Evolutionary conservation across 208 protist species (phyloP), one percentile per base, ranked within the genome.

Genomic region (Trichomonas vaginalis): DNA sequence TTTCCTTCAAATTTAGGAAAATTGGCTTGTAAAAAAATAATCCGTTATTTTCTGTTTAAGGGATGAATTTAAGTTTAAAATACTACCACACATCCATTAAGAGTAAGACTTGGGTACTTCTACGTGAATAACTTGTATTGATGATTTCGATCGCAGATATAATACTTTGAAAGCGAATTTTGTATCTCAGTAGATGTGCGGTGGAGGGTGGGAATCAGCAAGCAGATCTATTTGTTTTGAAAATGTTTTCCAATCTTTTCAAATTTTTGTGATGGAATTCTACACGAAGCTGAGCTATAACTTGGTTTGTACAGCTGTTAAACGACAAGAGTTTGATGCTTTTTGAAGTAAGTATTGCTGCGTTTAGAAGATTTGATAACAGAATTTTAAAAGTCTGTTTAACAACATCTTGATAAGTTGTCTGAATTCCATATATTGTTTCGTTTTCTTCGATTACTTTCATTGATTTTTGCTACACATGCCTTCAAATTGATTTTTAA

Each of bases 201-300:
- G 86, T n/a, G 86, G 86, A 39, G 86, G 86, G 39, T 51, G 23
- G 9, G n/a, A 39, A 56, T 48, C 27, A 39, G 86, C 27, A 35
- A 51, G 27, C 39, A 51, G 15, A 92, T 92, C 86, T 39, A 92
- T 51, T 39, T 48, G 15, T 47, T 14, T 39, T 35, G 15, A 56
- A 51, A 92, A 40, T 39, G 15, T 8, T 17, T 92, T 92, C 86
- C 86, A 92, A 51, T 51, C 45, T 40, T 92, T 48, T 39, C 46
- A 92, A 92, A 92, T 21, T 48, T 51, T 92, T 92, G 86, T n/a
- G 45, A 35, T 48, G 86, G 86, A 35, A 92, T 92, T n/a, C 45
- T 48, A 47, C 42, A 42, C 12, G n/a, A 42, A 17, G 86, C 86
- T 56, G 86, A 92, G 45, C 86, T 92, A 92, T 35, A 51, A 92